A percentile compares a stretch with the other conserved stretches of the same genome.
Evolutionary conservation across 1,284 basidiomycete genomes (phyloP).

Genomic region (Cryptococcus sp.): DNA sequence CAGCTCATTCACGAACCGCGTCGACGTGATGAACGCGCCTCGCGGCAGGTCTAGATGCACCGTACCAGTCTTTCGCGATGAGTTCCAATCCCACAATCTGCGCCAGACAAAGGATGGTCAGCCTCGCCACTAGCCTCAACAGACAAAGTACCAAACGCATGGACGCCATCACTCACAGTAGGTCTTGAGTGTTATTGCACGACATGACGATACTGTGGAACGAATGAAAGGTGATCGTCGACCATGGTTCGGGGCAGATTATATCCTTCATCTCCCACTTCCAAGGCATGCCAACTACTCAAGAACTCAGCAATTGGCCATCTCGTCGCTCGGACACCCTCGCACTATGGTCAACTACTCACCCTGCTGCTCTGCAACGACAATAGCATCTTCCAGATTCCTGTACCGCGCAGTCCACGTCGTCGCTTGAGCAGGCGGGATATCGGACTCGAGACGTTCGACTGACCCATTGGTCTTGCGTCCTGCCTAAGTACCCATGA

Average conservation of each 20-base stretch:
- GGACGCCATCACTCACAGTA: constrained; percentile 23
- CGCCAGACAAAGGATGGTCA: not conserved
- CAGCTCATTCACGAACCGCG: constrained; percentile 42
- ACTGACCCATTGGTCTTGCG: not conserved
- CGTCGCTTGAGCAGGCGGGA: constrained; percentile 12
- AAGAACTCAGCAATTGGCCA: not conserved
- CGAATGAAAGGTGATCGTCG: constrained; percentile 32
- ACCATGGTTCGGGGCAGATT: constrained; percentile 34
- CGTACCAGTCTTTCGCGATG: constrained; percentile 28
- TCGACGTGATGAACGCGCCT: constrained; percentile 21
- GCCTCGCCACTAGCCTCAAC: too few relatives aligned
- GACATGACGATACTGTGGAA: constrained; percentile 35
- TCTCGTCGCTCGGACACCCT: not conserved
- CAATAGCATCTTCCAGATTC: constrained; percentile 37
- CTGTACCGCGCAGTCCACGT: constrained; percentile 30
- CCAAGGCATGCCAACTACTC: constrained; percentile 41
- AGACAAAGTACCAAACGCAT: too few relatives aligned
- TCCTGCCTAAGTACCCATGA: not conserved
- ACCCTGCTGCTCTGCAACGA: constrained; percentile 43
- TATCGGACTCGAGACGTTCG: not conserved
- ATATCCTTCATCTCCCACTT: constrained; percentile 41
- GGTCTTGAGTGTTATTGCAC: constrained; percentile 27
- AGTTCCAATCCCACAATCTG: constrained; percentile 39
- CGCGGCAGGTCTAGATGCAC: constrained; percentile 25
- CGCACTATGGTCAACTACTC: constrained; percentile 12